Conservation (phyloP, 805 yeast genomes). For the Kockiozyma suomiensis region DNA sequence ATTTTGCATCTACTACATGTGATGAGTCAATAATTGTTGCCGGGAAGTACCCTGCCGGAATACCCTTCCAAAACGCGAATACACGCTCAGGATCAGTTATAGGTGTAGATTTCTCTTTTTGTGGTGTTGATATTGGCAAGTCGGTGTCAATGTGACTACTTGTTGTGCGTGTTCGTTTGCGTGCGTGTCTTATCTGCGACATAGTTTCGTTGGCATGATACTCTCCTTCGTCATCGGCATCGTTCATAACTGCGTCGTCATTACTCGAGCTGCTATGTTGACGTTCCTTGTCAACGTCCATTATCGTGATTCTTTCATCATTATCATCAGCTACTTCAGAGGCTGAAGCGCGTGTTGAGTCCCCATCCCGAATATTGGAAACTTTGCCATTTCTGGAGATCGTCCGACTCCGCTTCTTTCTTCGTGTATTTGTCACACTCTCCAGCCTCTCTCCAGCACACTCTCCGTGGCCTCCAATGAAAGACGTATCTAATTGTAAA, state of each 20-base stretch:
- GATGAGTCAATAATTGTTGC: slow-evolving; percentile 1
- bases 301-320: no score
- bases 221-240: background rate
- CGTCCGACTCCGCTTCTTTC: background rate
- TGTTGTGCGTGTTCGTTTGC: background rate
- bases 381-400: background rate
- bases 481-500: background rate
- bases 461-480: no score
- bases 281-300: no score
- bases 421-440: background rate
- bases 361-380: no score
- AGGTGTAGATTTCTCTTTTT: background rate
- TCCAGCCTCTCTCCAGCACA: no score
- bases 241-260: no score
- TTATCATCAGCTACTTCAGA: no score
- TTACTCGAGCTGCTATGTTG: no score
- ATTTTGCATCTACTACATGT: background rate
- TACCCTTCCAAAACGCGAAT: slow-evolving; percentile 25
- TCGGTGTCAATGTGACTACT: no score
- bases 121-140: no score
- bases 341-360: no score
- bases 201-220: background rate
- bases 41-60: slow-evolving; percentile 15
- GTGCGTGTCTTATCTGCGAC: background rate
- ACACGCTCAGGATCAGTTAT: slow-evolving; percentile 1